Evolutionary conservation across 805 yeast species (phyloP).

Genomic region (Candida hungchunana): DNA sequence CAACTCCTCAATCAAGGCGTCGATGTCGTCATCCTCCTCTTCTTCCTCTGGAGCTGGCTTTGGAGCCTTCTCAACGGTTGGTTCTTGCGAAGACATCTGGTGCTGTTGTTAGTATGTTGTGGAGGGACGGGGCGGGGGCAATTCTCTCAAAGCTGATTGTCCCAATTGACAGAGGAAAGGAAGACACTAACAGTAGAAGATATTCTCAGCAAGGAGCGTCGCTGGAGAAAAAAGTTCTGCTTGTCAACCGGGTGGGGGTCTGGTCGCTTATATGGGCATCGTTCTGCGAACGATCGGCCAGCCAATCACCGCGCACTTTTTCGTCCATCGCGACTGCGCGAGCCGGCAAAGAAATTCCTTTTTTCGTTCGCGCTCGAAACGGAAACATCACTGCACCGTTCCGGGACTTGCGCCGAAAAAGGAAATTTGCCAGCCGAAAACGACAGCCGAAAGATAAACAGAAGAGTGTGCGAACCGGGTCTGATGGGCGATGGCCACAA

Average conservation of each 20-base stretch:
- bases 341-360: neutral
- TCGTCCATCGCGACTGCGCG: constrained; percentile 1
- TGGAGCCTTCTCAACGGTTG: constrained; percentile 52
- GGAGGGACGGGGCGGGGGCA: too few species aligned
- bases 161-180: too few species aligned
- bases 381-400: neutral
- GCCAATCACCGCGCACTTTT: constrained; percentile 8
- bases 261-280: neutral
- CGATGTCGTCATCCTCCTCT: constrained; percentile 68
- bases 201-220: too few species aligned
- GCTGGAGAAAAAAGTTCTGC: too few species aligned
- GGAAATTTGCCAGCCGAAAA: constrained; percentile 7
- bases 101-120: constrained; percentile 13
- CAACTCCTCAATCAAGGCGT: constrained; percentile 70
- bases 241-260: too few species aligned
- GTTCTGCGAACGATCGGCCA: neutral
- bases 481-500: neutral
- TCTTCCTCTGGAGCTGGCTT: constrained; percentile 45
- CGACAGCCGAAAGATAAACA: constrained; percentile 6
- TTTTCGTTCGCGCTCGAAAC: neutral
- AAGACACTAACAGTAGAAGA: too few species aligned
- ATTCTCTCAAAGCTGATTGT: too few species aligned
- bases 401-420: constrained; percentile 6
- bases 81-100: constrained; percentile 36
- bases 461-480: constrained; percentile 2